These are phyloP conservation scores for Straminergon stramineum DNA, from an alignment of 225 moss, liverwort and hornwort genomes.

Conservation along the genomic window DNA sequence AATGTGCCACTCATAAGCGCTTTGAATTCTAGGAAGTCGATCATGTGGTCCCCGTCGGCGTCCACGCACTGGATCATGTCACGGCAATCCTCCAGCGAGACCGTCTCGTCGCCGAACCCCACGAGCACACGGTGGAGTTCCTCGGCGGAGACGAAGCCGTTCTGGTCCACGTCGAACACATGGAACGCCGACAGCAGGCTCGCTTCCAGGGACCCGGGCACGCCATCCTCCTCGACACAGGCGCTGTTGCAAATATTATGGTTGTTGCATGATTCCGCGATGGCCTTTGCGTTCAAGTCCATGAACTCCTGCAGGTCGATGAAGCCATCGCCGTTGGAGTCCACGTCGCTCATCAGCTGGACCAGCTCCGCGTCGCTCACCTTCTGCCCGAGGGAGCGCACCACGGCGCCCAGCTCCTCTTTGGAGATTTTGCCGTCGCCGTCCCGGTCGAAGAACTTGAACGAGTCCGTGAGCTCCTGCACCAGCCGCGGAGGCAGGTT, in stretches of 20 bases:
- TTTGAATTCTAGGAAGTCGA: constrained; percentile 34
- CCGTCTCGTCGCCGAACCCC: constrained; percentile 44
- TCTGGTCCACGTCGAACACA: constrained; percentile 55
- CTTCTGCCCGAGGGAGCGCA: constrained; percentile 57
- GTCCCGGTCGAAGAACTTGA: constrained; percentile 53
- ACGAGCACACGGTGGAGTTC: constrained; percentile 49
- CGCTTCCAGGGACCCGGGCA: constrained; percentile 7
- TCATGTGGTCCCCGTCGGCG: constrained; percentile 39
- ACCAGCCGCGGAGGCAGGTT: constrained; percentile 30
- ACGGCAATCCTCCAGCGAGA: constrained; percentile 62
- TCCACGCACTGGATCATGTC: constrained; percentile 40
- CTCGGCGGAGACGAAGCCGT: constrained; percentile 60
- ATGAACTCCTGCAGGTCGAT: constrained; percentile 71
- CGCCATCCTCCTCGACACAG: not conserved
- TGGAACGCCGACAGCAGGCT: constrained; percentile 54
- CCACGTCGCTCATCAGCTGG: constrained; percentile 51
- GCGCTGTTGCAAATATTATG: not conserved
- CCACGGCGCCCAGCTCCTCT: constrained; percentile 50
- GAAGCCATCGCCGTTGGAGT: constrained; percentile 53
- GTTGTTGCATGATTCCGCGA: not conserved
- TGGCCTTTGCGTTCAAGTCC: constrained; percentile 38
- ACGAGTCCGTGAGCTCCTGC: constrained; percentile 67
- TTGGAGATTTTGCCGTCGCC: constrained; percentile 60
- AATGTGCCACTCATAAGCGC: constrained; percentile 19
- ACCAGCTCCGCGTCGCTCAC: constrained; percentile 38